Base-by-base conservation (phyloP, 1,139 yeast genomes). In the Magnusiomyces sp. region DNA sequence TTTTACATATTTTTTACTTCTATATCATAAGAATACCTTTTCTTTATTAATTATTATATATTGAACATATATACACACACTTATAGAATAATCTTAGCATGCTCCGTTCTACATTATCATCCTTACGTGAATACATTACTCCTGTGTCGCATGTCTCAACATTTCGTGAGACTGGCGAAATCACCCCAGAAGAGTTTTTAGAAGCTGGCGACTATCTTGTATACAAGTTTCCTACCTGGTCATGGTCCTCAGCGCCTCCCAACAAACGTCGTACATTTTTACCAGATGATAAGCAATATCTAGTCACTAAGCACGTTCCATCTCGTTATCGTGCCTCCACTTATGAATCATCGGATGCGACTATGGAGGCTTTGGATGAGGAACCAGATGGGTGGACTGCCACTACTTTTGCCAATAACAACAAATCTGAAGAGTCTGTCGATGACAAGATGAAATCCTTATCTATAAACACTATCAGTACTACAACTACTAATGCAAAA, bases 191-290 rank as follows among this genome's bases (percentile, higher is more conserved):
- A 53, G 97, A 90, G 65, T 90, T 89, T 67, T 89, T 88, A 9
- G 73, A 71, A 50, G 96, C 97, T 5, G 97, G 97, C n/a, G 96
- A 90, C 62, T 89, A 86, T 64, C 70, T 92, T 54, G 92, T 83
- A 37, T 81, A 80, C 67, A 86, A 86, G 72, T 92, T 94, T 66
- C 97, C 98, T 1, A 94, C 97, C 0, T 92, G 99, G 98, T 79
- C 81, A 56, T 92, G 99, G 98, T 58, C 83, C 6, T 71, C 81
- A 2, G 81, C 88, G 9, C 83, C 94, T 19, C 71, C 75, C 10
- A 67, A 72, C 5, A 77, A 76, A 59, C 71, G 73, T 52, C 75
- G 85, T 58, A 83, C 80, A 55, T 92, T 88, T 60, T 70, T 92
- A 55, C 98, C 98, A 0, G 68, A 71, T 1, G 92, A 87, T 57